phyloP scores from a whole-genome alignment of 2,329 filamentous ascomycete species.

The Penicillium sp. region DNA sequence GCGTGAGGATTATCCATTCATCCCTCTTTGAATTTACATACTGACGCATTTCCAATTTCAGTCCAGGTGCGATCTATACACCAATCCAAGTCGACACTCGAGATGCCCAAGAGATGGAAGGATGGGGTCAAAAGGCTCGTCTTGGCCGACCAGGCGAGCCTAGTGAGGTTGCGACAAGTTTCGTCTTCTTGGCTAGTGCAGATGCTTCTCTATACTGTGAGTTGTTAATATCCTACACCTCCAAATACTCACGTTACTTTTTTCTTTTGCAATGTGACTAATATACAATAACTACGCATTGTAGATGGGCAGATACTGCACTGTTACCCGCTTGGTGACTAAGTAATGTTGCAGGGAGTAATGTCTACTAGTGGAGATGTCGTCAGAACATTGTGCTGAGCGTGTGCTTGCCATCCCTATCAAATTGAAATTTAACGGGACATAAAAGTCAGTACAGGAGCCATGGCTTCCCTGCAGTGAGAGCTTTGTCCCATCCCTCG shows the following conservation, averaged over 20 bases:
- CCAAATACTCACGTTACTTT: background rate
- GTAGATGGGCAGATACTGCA: conserved; percentile 38
- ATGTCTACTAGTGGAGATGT: background rate
- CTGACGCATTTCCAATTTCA: conserved; percentile 6
- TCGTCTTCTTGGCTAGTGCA: conserved; percentile 39
- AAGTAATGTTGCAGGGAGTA: background rate
- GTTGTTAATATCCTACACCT: conserved; percentile 9
- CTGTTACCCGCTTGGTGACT: conserved; percentile 37
- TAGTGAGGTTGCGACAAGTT: conserved; percentile 42
- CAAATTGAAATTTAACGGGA: background rate
- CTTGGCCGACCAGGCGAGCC: conserved; percentile 40
- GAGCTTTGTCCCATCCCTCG: conserved; percentile 37
- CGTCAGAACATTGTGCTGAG: background rate
- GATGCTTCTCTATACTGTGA: conserved; percentile 38
- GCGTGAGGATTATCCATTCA: conserved; percentile 29
- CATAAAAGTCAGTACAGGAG: conserved; percentile 29
- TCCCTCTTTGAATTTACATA: too few species aligned
- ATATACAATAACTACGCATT: background rate
- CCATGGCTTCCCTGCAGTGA: conserved; percentile 36
- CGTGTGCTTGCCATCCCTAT: background rate
- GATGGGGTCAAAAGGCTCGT: conserved; percentile 27
- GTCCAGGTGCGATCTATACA: conserved; percentile 36
- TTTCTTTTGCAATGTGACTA: background rate
- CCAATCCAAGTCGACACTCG: conserved; percentile 38
- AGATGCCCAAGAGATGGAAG: conserved; percentile 35